Evolutionary conservation across 805 yeast species (phyloP), one percentile per base, ranked within the genome.

Genomic region (Kurtzmaniella cleridarum): DNA sequence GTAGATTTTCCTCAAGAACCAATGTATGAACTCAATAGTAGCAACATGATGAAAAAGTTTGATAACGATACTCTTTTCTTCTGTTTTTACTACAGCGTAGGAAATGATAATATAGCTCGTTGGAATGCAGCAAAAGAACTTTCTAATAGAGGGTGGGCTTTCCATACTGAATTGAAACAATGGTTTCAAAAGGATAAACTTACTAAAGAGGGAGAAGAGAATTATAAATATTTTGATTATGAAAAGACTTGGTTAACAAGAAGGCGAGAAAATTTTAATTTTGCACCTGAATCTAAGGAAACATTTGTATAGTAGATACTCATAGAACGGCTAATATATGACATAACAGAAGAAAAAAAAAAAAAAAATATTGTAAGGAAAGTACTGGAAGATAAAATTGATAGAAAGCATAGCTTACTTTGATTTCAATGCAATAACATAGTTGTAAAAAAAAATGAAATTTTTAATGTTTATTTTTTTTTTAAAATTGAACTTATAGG

Each of bases 1-100:
- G 76, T 84, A 16, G 86, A 82, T 60, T 93, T 87, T 62, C 98
- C 98, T 2, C 87, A 81, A 55, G 93, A 84, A 44, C 90, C 90
- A 26, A 71, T 80, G 60, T 77, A 78, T 41, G 85, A 79, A 54
- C 66, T 76, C 39, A 82, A 79, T 36, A 78, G 81, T 45, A 70
- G 79, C 12, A 67, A 70, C 38, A 60, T 84, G 31, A 70, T 86
- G 62, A 67, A 75, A 20, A 87, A 83, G 51, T 76, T 91, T 51
- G 95, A 88, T 53, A 69, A 80, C 26, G 96, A 89, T 54, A 91
- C 98, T 2, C 63, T 93, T 48, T 90, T 91, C 49, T 93, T 86
- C 69, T 84, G 91, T 36, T 93, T 93, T 63, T 93, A 93, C 65
- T 93, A 89, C 60, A 76, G 81, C 48, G 75, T 66, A 36, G 55